Evolutionary conservation across 352 stramenopile species (phyloP).

Genomic region (Phytophthora podocarpi): DNA sequence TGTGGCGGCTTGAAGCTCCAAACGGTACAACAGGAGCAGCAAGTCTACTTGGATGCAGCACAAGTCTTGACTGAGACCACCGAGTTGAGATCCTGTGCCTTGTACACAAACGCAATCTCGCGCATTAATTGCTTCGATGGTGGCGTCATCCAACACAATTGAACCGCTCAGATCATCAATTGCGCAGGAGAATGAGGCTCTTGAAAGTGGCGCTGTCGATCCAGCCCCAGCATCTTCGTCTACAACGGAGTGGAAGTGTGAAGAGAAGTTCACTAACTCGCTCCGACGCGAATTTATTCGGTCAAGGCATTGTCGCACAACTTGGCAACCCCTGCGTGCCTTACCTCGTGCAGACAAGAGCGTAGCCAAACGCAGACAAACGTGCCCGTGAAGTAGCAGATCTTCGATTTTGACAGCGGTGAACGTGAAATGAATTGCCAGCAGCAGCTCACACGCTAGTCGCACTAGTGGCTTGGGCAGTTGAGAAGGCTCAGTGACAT

Average conservation of each 20-base stretch:
- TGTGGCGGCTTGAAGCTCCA: slow-evolving; percentile 58
- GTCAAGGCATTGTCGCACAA: slow-evolving; percentile 41
- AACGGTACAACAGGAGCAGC: slow-evolving; percentile 51
- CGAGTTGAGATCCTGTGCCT: slow-evolving; percentile 63
- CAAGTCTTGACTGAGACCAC: slow-evolving; percentile 56
- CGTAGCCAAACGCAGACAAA: slow-evolving; percentile 46
- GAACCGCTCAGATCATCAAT: slow-evolving; percentile 14
- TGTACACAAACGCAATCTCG: slow-evolving; percentile 49
- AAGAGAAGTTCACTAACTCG: slow-evolving; percentile 35
- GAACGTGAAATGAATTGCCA: slow-evolving; percentile 52
- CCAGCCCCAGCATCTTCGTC: background rate
- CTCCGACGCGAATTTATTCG: slow-evolving; percentile 47
- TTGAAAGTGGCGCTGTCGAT: slow-evolving; percentile 7
- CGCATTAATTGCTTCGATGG: background rate
- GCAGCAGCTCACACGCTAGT: slow-evolving; percentile 37
- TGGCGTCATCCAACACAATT: slow-evolving; percentile 14
- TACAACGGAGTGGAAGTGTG: slow-evolving; percentile 36
- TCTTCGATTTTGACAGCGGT: slow-evolving; percentile 53
- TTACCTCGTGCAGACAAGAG: slow-evolving; percentile 40
- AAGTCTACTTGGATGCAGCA: slow-evolving; percentile 63
- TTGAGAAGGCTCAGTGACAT: slow-evolving; percentile 22
- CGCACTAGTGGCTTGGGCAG: slow-evolving; percentile 23
- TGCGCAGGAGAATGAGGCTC: slow-evolving; percentile 45
- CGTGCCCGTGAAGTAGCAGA: slow-evolving; percentile 48
- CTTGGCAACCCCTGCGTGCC: slow-evolving; percentile 37